Conservation (phyloP, 805 yeast genomes). For the Candida silvicultrix region DNA sequence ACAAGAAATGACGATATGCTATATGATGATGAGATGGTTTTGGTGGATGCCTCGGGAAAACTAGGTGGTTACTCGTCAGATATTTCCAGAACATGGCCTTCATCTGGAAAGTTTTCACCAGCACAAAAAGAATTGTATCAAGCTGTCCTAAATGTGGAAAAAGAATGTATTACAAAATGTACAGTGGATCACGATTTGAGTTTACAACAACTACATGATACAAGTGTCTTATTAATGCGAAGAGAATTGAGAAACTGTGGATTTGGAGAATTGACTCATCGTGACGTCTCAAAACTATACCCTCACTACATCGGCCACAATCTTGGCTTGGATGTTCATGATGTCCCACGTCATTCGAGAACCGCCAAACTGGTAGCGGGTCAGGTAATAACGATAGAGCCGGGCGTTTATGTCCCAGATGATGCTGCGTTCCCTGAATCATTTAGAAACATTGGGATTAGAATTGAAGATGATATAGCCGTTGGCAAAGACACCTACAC, state of each 20-base stretch:
- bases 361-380: slow-evolving; percentile 48
- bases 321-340: slow-evolving; percentile 88
- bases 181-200: slow-evolving; percentile 45
- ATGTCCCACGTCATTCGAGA: slow-evolving; percentile 60
- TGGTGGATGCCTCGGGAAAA: slow-evolving; percentile 93
- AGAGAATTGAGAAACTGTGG: slow-evolving; percentile 71
- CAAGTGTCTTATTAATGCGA: slow-evolving; percentile 53
- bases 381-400: slow-evolving; percentile 91
- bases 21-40: slow-evolving; percentile 71
- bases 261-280: slow-evolving; percentile 41
- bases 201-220: slow-evolving; percentile 68
- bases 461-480: slow-evolving; percentile 92
- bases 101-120: slow-evolving; percentile 60
- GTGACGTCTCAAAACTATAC: slow-evolving; percentile 54
- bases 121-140: slow-evolving; percentile 85
- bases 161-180: slow-evolving; percentile 68
- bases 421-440: slow-evolving; percentile 64
- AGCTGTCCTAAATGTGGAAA: slow-evolving; percentile 81
- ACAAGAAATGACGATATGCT: slow-evolving; percentile 85
- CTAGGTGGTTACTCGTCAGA: slow-evolving; percentile 94
- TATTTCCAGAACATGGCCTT: slow-evolving; percentile 96
- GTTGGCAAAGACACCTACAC: slow-evolving; percentile 56
- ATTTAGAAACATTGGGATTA: slow-evolving; percentile 84
- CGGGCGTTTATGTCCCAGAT: slow-evolving; percentile 87
- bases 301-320: slow-evolving; percentile 97